These are phyloP conservation scores for Mortierella sp. DNA, from an alignment of 371 early-diverging fungal genomes.

Conservation along the genomic window DNA sequence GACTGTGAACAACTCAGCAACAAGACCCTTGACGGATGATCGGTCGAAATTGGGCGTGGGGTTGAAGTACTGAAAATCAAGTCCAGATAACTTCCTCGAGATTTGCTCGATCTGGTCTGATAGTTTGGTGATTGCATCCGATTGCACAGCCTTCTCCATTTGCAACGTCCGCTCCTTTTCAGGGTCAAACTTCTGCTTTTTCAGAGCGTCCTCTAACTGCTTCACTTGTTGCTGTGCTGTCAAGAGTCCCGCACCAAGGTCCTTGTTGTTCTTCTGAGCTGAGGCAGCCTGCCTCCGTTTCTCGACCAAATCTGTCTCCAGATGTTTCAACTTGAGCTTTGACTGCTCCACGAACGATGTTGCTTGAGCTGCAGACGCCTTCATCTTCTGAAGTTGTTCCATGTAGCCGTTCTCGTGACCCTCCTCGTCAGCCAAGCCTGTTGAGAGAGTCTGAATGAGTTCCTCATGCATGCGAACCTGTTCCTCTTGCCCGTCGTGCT, in stretches of 20 bases:
- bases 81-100: conserved; percentile 61
- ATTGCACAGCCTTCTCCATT: conserved; percentile 28
- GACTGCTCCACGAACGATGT: conserved; percentile 49
- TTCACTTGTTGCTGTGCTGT: conserved; percentile 26
- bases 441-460: conserved; percentile 90
- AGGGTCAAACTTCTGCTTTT: conserved; percentile 32
- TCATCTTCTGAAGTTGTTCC: conserved; percentile 86
- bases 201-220: conserved; percentile 34
- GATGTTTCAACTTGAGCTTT: conserved; percentile 45
- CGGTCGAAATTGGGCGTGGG: conserved; percentile 91
- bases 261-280: conserved; percentile 40
- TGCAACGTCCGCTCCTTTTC: conserved; percentile 26
- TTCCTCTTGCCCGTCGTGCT: conserved; percentile 71
- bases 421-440: conserved; percentile 90
- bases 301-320: conserved; percentile 31
- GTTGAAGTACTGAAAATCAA: conserved; percentile 78
- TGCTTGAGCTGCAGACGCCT: conserved; percentile 39
- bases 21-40: conserved; percentile 88
- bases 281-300: conserved; percentile 20
- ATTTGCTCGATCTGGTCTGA: conserved; percentile 59
- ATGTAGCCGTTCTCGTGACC: conserved; percentile 94
- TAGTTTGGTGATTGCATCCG: conserved; percentile 17
- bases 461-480: conserved; percentile 83
- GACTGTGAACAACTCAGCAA: conserved; percentile 87
- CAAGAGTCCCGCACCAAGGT: conserved; percentile 20